A percentile compares a stretch with the other conserved stretches of the same genome.
phyloP scores from a whole-genome alignment of 345 rosid genomes.

The Psidium friedrichsthalianum region DNA sequence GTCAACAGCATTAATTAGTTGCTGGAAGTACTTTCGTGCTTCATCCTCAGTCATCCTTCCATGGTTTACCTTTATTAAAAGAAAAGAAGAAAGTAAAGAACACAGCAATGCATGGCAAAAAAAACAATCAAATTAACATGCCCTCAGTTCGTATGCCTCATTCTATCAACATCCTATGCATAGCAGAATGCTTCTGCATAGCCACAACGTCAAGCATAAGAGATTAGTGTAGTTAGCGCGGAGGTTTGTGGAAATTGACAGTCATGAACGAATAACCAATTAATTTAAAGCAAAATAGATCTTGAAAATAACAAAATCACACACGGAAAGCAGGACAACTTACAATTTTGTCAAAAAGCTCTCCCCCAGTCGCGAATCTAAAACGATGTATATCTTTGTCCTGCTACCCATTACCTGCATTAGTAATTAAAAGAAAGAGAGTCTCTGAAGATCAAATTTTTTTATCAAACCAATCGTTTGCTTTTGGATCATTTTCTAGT shows the following conservation, averaged over 20 bases:
- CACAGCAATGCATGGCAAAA: neutral
- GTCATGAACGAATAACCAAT: neutral
- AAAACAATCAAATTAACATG: neutral
- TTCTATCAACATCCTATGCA: neutral
- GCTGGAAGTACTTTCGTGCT: conserved; percentile 89
- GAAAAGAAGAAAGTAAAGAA: neutral
- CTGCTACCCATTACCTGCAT: conserved; percentile 69
- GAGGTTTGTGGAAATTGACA: neutral
- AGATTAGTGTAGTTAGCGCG: neutral
- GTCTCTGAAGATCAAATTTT: neutral
- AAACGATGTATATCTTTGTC: conserved; percentile 57
- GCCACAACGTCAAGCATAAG: neutral
- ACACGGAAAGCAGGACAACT: conserved; percentile 8
- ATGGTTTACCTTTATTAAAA: conserved; percentile 52
- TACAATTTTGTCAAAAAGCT: conserved; percentile 74
- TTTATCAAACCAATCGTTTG: neutral
- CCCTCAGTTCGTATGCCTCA: neutral
- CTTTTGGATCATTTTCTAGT: neutral
- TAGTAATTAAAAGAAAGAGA: neutral
- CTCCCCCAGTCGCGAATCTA: conserved; percentile 78
- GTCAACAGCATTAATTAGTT: conserved; percentile 85
- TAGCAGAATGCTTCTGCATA: neutral
- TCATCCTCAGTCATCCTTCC: conserved; percentile 88
- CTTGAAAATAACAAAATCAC: neutral
- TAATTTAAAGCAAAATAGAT: neutral